Conservation (phyloP, 2,329 filamentous ascomycete species). For the Colletotrichum sp. region DNA sequence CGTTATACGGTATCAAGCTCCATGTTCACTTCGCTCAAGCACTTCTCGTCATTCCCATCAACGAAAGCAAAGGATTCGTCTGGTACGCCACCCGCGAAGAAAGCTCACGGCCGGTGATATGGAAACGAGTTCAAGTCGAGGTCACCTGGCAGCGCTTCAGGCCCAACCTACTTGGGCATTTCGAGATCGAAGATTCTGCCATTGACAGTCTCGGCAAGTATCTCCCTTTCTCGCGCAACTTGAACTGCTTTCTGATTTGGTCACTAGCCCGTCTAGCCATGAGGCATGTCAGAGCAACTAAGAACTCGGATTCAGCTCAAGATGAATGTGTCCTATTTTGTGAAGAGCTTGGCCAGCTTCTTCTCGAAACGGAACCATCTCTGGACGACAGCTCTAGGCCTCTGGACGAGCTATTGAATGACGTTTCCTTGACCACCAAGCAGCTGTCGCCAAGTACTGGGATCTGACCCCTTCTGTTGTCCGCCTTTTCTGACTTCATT, state of each 20-base stretch:
- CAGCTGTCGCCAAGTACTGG: neutral
- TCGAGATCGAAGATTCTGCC: no score
- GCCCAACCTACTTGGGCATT: neutral
- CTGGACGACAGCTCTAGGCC: no score
- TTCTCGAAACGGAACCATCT: no score
- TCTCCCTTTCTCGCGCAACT: neutral
- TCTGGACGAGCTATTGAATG: neutral
- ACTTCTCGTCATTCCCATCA: neutral
- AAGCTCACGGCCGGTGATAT: no score
- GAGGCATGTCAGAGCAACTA: neutral
- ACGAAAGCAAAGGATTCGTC: neutral
- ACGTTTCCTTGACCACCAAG: neutral
- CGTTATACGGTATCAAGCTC: no score
- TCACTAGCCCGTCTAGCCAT: no score
- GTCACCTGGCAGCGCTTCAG: neutral
- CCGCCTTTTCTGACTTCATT: no score
- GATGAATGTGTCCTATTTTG: neutral
- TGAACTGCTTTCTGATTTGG: neutral
- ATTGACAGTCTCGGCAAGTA: neutral
- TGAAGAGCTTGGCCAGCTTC: neutral
- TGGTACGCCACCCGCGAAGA: neutral
- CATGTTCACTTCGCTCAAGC: no score
- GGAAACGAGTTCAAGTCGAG: neutral
- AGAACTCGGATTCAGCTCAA: neutral
- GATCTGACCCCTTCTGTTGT: no score